phyloP scores from a whole-genome alignment of 768 basidiomycete species.

The Tubosaeta sp. region DNA sequence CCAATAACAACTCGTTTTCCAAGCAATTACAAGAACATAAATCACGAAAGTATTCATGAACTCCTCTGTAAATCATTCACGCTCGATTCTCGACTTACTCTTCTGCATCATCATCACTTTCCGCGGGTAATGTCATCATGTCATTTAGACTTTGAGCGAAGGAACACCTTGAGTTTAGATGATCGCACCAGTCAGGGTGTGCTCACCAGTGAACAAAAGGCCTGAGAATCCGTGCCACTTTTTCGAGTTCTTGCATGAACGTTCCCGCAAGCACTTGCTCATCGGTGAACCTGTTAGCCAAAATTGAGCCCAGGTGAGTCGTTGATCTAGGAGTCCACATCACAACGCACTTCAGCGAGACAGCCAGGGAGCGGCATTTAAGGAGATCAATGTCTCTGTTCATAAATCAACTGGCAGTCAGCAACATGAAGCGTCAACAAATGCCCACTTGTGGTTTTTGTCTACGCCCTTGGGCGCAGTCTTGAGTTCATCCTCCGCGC shows the following conservation, averaged over 20 bases:
- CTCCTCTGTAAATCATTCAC: constrained; percentile 3
- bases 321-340: background rate
- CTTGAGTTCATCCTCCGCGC: constrained; percentile 83
- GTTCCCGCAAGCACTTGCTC: constrained; percentile 59
- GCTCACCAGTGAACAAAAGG: constrained; percentile 81
- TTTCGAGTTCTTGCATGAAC: constrained; percentile 60
- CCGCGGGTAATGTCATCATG: constrained; percentile 55
- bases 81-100: constrained; percentile 4
- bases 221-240: constrained; percentile 50
- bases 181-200: background rate
- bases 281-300: constrained; percentile 59
- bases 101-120: constrained; percentile 8
- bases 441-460: constrained; percentile 68
- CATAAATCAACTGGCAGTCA: background rate
- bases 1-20: background rate
- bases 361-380: constrained; percentile 75
- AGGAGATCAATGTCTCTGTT: constrained; percentile 86
- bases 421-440: background rate
- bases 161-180: background rate
- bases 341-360: constrained; percentile 51
- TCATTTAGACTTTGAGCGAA: constrained; percentile 54
- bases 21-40: background rate
- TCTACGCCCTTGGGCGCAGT: constrained; percentile 86
- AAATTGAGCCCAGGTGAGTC: constrained; percentile 16
- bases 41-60: background rate